phyloP scores from a whole-genome alignment of 2,329 filamentous ascomycete species.

The Aaosphaeria pasadenensis region DNA sequence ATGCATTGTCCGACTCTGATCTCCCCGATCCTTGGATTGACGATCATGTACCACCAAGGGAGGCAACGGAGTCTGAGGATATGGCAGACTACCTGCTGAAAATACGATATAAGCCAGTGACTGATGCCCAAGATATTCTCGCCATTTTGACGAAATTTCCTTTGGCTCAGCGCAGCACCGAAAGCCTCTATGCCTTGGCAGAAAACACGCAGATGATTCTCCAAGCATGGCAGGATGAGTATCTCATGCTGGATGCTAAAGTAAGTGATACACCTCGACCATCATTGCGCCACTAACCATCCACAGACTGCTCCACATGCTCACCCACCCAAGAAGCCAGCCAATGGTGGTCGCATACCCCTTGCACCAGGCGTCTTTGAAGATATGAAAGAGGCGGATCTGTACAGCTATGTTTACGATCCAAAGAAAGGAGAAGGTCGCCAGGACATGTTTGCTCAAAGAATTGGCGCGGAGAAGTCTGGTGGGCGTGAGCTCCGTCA shows the following conservation, averaged over 20 bases:
- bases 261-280: slow-evolving; percentile 15
- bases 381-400: slow-evolving; percentile 58
- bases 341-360: slow-evolving; percentile 47
- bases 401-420: slow-evolving; percentile 60
- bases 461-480: slow-evolving; percentile 42
- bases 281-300: neutral
- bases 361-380: slow-evolving; percentile 50
- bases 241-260: slow-evolving; percentile 50
- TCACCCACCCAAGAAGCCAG: slow-evolving; percentile 50
- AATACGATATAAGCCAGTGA: slow-evolving; percentile 40
- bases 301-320: slow-evolving; percentile 51
- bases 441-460: slow-evolving; percentile 57
- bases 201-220: slow-evolving; percentile 53
- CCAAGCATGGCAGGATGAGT: slow-evolving; percentile 58
- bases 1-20: slow-evolving; percentile 33
- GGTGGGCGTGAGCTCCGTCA: slow-evolving; percentile 47
- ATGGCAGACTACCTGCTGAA: slow-evolving; percentile 42
- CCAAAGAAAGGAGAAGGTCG: slow-evolving; percentile 48
- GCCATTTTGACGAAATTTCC: slow-evolving; percentile 42
- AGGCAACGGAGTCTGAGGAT: slow-evolving; percentile 35
- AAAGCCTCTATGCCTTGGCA: slow-evolving; percentile 55
- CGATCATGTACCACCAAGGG: slow-evolving; percentile 17
- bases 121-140: slow-evolving; percentile 42
- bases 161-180: slow-evolving; percentile 43
- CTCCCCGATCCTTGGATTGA: slow-evolving; percentile 36